phyloP scores from a whole-genome alignment of 176 grass and related monocot genomes.

The Canna indica region DNA sequence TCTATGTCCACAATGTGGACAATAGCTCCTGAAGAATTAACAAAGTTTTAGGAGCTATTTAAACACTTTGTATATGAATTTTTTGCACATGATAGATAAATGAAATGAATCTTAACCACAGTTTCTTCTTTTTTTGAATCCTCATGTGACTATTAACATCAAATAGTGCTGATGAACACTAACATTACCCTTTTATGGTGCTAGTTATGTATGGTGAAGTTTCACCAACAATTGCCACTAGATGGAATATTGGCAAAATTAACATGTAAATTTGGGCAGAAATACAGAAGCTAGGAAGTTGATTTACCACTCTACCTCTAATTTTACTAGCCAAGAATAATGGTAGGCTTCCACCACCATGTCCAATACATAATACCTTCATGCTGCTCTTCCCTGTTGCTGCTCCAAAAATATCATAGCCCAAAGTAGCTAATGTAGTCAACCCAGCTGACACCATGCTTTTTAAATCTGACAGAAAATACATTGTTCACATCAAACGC shows the following conservation, averaged over 20 bases:
- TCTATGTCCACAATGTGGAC: slow-evolving; percentile 89
- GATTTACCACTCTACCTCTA: slow-evolving; percentile 49
- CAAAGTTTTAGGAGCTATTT: no score
- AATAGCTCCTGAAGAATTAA: slow-evolving; percentile 41
- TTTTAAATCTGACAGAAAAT: slow-evolving; percentile 54
- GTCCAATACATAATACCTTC: slow-evolving; percentile 76
- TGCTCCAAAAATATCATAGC: slow-evolving; percentile 59
- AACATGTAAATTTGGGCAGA: background rate
- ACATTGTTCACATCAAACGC: background rate
- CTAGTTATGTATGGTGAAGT: background rate
- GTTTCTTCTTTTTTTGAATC: background rate
- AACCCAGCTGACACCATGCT: slow-evolving; percentile 73
- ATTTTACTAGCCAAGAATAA: slow-evolving; percentile 83
- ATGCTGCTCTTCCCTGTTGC: slow-evolving; percentile 43
- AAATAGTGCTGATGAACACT: background rate
- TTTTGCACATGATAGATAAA: no score
- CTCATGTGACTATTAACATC: background rate
- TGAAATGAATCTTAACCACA: background rate
- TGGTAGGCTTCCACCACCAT: slow-evolving; percentile 78
- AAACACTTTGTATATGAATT: no score
- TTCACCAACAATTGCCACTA: background rate
- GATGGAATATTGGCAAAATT: background rate
- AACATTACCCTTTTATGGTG: background rate
- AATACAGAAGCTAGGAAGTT: background rate
- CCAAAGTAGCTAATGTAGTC: slow-evolving; percentile 40